Conservation (phyloP, 2,329 filamentous ascomycete species). For the Exophiala oligosperma region DNA sequence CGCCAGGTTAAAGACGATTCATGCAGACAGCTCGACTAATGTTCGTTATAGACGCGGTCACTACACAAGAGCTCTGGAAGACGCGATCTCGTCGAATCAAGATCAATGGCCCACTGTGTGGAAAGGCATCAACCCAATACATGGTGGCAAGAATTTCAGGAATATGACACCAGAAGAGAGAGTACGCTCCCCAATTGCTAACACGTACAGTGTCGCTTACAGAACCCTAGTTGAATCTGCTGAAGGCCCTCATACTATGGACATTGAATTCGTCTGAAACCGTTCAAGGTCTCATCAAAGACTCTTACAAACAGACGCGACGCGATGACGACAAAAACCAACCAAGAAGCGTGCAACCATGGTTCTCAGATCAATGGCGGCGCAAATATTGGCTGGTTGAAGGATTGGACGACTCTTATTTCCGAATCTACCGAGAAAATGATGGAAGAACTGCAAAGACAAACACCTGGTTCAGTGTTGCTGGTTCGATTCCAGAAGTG, state of each 20-base stretch:
- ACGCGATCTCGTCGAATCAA: slow-evolving; percentile 82
- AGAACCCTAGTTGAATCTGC: slow-evolving; percentile 67
- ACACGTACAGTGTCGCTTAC: background rate
- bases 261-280: slow-evolving; percentile 83
- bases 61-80: slow-evolving; percentile 89
- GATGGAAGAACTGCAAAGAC: slow-evolving; percentile 70
- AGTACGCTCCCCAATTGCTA: slow-evolving; percentile 52
- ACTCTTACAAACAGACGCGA: slow-evolving; percentile 83
- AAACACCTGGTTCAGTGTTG: slow-evolving; percentile 90
- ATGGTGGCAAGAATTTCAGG: slow-evolving; percentile 76
- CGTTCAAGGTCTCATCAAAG: slow-evolving; percentile 77
- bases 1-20: background rate
- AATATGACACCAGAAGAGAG: slow-evolving; percentile 78
- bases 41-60: slow-evolving; percentile 71
- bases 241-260: slow-evolving; percentile 85
- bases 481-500: slow-evolving; percentile 85
- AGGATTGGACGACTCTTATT: slow-evolving; percentile 89
- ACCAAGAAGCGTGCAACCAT: slow-evolving; percentile 83
- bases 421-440: slow-evolving; percentile 91
- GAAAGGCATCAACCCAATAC: slow-evolving; percentile 79
- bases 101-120: slow-evolving; percentile 85
- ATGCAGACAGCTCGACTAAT: slow-evolving; percentile 2
- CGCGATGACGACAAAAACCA: slow-evolving; percentile 79
- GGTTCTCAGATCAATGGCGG: slow-evolving; percentile 87
- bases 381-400: slow-evolving; percentile 92